Percentiles rank a stretch among this genome's conserved stretches.
Evolutionary conservation across 805 yeast species (phyloP).

Genomic region (Kurtzmaniella cleridarum): DNA sequence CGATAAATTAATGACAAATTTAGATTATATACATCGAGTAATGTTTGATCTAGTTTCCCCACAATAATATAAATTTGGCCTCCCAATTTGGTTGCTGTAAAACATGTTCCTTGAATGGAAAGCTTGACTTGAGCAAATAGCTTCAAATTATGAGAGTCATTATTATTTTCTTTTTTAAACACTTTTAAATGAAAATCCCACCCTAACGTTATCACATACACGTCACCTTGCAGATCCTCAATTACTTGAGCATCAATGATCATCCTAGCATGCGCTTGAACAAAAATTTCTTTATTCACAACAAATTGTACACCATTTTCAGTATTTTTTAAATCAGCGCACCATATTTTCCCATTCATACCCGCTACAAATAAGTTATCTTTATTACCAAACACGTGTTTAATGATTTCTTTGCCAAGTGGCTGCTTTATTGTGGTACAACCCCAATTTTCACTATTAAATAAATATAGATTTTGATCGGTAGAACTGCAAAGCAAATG

Average conservation of each 20-base stretch:
- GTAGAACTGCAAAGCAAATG: slow-evolving; percentile 15
- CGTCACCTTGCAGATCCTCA: slow-evolving; percentile 13
- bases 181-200: slow-evolving; percentile 48
- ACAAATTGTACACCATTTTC: slow-evolving; percentile 1
- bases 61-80: slow-evolving; percentile 40
- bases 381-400: slow-evolving; percentile 25
- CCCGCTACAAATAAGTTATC: slow-evolving; percentile 38
- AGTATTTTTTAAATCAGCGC: neutral
- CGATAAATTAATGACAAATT: slow-evolving; percentile 32
- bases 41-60: slow-evolving; percentile 57
- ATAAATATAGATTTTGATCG: slow-evolving; percentile 12
- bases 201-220: slow-evolving; percentile 50
- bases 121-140: slow-evolving; percentile 25
- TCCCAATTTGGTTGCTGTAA: slow-evolving; percentile 29
- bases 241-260: slow-evolving; percentile 31
- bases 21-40: slow-evolving; percentile 41
- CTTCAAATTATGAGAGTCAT: slow-evolving; percentile 6
- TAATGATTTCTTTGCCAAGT: slow-evolving; percentile 24
- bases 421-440: slow-evolving; percentile 11
- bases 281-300: slow-evolving; percentile 8
- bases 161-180: slow-evolving; percentile 19
- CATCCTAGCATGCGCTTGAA: slow-evolving; percentile 30
- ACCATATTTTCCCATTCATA: slow-evolving; percentile 43
- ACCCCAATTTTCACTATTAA: slow-evolving; percentile 12
- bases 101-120: slow-evolving; percentile 47